phyloP scores from a whole-genome alignment of 2,329 filamentous ascomycete species.

The Colletotrichum salicis region DNA sequence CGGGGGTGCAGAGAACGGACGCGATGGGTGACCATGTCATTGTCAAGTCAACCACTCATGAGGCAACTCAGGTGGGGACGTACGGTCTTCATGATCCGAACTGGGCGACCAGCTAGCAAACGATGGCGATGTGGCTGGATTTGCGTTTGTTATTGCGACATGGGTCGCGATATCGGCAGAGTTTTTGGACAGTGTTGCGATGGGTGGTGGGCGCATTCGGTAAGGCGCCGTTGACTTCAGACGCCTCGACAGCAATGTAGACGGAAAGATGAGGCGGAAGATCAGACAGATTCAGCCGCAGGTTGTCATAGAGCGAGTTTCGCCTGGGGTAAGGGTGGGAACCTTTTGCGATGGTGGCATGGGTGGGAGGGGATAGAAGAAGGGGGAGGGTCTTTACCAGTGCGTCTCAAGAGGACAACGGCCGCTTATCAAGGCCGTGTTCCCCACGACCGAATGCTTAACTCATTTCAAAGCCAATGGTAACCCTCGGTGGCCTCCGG shows the following conservation, averaged over 20 bases:
- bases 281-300: constrained; percentile 35
- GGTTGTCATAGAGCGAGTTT: constrained; percentile 27
- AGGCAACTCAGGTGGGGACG: background rate
- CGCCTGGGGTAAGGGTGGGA: constrained; percentile 22
- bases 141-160: background rate
- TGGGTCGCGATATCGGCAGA: constrained; percentile 7
- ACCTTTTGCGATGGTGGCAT: constrained; percentile 1
- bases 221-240: constrained; percentile 1
- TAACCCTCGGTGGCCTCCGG: background rate
- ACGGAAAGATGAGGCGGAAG: constrained; percentile 29
- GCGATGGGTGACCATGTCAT: background rate
- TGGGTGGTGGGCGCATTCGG: background rate
- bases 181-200: constrained; percentile 7
- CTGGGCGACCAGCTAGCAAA: background rate
- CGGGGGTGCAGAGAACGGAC: background rate
- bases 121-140: background rate
- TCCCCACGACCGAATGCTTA: constrained; percentile 24
- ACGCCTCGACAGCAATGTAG: background rate
- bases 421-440: background rate
- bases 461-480: constrained; percentile 11
- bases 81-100: background rate
- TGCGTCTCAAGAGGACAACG: constrained; percentile 9
- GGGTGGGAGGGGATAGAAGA: background rate
- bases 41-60: background rate
- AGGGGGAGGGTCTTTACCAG: background rate